Evolutionary conservation across 2,329 filamentous ascomycete genomes (phyloP).

Genomic region (Stenocarpella maydis): DNA sequence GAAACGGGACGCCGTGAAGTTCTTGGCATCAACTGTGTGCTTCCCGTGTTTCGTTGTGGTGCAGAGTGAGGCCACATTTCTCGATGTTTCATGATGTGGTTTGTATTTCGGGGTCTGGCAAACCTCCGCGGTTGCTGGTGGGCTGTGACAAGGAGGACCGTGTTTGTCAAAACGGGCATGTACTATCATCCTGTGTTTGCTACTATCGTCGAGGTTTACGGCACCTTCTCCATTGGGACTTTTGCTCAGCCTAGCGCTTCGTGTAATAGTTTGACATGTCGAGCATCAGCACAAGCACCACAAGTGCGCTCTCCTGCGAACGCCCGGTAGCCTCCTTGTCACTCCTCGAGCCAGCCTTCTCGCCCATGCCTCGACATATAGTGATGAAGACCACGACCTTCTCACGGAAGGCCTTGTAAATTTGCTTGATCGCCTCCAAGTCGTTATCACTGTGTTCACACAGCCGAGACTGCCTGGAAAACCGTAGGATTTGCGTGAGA

Average conservation of each 20-base stretch:
- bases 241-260: conserved; percentile 26
- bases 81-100: neutral
- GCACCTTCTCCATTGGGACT: neutral
- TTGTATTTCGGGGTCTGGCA: neutral
- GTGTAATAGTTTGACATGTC: conserved; percentile 76
- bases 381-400: conserved; percentile 78
- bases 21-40: neutral
- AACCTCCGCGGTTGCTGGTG: neutral
- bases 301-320: conserved; percentile 67
- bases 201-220: neutral
- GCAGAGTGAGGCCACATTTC: neutral
- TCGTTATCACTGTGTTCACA: conserved; percentile 48
- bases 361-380: conserved; percentile 73
- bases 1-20: neutral
- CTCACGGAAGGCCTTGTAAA: conserved; percentile 74
- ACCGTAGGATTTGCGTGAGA: conserved; percentile 75
- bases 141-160: too few species aligned
- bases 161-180: neutral
- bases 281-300: conserved; percentile 72
- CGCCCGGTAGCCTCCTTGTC: conserved; percentile 38
- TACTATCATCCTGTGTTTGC: neutral
- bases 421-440: conserved; percentile 44
- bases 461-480: conserved; percentile 63
- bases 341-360: conserved; percentile 61
- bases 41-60: neutral